phyloP scores from a whole-genome alignment of 2,329 filamentous ascomycete genomes.

The Cytospora piceae region DNA sequence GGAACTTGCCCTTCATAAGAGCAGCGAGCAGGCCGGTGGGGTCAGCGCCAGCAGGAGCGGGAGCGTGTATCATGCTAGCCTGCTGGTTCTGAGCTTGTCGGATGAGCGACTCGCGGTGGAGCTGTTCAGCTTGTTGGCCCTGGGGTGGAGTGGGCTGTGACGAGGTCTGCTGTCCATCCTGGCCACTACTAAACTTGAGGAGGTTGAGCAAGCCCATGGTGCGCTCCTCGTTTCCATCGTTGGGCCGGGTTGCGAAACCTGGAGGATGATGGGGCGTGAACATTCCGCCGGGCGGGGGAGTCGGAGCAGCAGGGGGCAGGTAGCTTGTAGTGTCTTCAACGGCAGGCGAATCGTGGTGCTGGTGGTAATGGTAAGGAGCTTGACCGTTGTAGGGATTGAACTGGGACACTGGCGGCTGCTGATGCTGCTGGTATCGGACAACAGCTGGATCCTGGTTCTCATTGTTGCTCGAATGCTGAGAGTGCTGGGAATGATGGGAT shows the following conservation, averaged over 20 bases:
- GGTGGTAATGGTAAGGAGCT: conserved; percentile 17
- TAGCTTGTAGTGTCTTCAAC: conserved; percentile 29
- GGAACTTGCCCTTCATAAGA: conserved; percentile 61
- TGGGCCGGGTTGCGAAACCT: conserved; percentile 43
- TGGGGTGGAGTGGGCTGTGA: conserved; percentile 33
- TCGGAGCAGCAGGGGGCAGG: conserved; percentile 48
- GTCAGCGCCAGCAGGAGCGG: conserved; percentile 59
- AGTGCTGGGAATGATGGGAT: conserved; percentile 33
- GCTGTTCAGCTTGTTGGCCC: conserved; percentile 32
- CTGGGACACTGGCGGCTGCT: conserved; percentile 32
- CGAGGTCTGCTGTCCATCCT: conserved; percentile 30
- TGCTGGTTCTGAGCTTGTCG: conserved; percentile 35
- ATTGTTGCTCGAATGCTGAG: conserved; percentile 28
- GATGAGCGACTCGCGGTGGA: conserved; percentile 36
- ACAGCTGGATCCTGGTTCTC: conserved; percentile 23
- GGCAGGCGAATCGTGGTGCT: conserved; percentile 33
- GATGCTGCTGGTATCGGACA: conserved; percentile 33
- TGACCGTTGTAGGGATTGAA: conserved; percentile 33
- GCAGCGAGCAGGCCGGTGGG: conserved; percentile 62
- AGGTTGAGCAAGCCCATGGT: conserved; percentile 62
- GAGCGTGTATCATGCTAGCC: conserved; percentile 55
- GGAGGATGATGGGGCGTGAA: conserved; percentile 45
- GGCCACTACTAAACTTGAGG: conserved; percentile 60
- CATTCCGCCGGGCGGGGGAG: conserved; percentile 47
- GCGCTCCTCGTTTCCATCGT: conserved; percentile 46